Conservation (phyloP, 805 yeast genomes). For the Tetrapisispora arboricola region DNA sequence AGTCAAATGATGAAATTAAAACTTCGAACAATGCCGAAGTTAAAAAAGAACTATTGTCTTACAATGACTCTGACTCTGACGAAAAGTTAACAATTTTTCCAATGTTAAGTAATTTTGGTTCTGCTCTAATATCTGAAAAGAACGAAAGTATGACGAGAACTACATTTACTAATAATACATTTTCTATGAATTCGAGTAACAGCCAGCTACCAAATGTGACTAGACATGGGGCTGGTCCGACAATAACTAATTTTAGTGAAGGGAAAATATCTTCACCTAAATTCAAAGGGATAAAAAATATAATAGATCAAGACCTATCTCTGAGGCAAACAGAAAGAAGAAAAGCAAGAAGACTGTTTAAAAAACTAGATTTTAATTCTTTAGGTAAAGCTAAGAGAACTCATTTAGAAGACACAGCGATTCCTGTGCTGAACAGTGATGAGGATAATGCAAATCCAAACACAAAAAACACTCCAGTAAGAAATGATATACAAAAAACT, state of each 20-base stretch:
- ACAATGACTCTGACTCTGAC: constrained; percentile 15
- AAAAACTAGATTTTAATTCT: constrained; percentile 15
- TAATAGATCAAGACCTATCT: constrained; percentile 19
- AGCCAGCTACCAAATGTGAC: not conserved
- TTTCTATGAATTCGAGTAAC: not conserved
- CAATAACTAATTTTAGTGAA: not conserved
- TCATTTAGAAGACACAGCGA: constrained; percentile 1
- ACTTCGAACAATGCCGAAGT: not conserved
- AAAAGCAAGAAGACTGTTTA: constrained; percentile 20
- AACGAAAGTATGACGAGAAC: constrained; percentile 1
- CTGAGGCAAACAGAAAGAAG: constrained; percentile 19
- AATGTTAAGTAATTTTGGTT: constrained; percentile 24
- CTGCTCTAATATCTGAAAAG: constrained; percentile 18
- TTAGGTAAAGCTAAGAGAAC: constrained; percentile 29
- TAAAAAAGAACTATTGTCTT: not conserved
- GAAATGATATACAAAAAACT: not conserved
- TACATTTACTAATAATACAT: not conserved
- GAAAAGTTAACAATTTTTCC: constrained; percentile 23
- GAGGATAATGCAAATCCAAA: not conserved
- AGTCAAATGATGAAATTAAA: not conserved
- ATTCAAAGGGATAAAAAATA: constrained; percentile 17
- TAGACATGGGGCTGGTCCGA: not conserved
- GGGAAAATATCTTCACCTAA: constrained; percentile 12
- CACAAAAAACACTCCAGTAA: not conserved
- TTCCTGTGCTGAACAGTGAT: too few relatives aligned